These are phyloP conservation scores for Leccinum broughii DNA, from an alignment of 768 basidiomycete species.

Conservation along the genomic window DNA sequence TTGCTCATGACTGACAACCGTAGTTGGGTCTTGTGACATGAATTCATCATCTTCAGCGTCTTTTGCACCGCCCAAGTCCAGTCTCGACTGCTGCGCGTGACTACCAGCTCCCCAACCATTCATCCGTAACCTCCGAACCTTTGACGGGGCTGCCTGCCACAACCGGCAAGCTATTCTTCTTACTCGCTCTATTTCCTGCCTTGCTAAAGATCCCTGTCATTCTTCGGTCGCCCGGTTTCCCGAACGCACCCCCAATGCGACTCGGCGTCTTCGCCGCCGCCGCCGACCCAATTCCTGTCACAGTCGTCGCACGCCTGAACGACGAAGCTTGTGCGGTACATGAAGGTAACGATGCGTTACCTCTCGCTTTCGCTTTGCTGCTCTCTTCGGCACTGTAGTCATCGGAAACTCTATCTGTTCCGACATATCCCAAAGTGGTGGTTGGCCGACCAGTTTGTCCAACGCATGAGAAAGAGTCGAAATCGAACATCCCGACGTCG, in stretches of 20 bases:
- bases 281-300: constrained; percentile 11
- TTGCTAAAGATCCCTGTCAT: constrained; percentile 24
- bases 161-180: constrained; percentile 43
- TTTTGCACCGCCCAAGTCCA: neutral
- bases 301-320: constrained; percentile 28
- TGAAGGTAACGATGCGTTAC: constrained; percentile 19
- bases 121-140: constrained; percentile 22
- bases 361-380: constrained; percentile 21
- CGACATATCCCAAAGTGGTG: constrained; percentile 69
- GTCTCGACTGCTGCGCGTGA: neutral
- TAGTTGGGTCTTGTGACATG: neutral
- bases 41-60: constrained; percentile 8
- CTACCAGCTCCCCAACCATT: neutral
- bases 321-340: constrained; percentile 24
- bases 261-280: neutral
- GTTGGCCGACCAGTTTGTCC: constrained; percentile 69
- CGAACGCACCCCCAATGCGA: constrained; percentile 5
- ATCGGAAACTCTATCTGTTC: constrained; percentile 3
- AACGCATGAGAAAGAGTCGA: constrained; percentile 66
- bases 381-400: constrained; percentile 5
- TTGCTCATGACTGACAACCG: neutral
- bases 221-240: constrained; percentile 8
- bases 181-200: constrained; percentile 37
- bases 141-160: constrained; percentile 51
- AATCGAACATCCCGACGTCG: constrained; percentile 42